Base-by-base conservation (phyloP, 2,329 filamentous ascomycete species). In the Ophiocordyceps sinensis region DNA sequence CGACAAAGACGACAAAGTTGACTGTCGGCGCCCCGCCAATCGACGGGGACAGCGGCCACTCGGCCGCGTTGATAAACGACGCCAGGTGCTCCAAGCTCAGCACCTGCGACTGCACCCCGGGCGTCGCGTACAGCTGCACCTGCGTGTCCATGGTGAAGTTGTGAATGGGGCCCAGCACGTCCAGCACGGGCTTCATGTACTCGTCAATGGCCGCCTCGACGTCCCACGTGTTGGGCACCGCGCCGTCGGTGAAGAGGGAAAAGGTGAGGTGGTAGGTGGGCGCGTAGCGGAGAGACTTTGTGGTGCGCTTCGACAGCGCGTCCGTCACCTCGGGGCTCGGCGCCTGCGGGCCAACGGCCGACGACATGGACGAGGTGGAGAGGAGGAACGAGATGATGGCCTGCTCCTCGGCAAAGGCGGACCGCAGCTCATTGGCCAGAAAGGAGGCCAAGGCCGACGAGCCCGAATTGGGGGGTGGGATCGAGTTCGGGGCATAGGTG, bases 81-180 rank as follows among this genome's bases (percentile, higher is more conserved):
- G 85, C 86, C 1, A 98, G 70, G 52, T 94, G 87, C 51, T 94
- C 83, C 56, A 86, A 88, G 52, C 75, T 79, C 30, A 98, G 65
- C 0, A 82, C 71, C 21, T 79, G 64, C 14, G 70, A 69, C 51
- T 75, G 70, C 1, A 76, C 73, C n/a, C 77, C 73, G 0, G 77
- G 74, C 2, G 68, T 65, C n/a, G 91, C 89, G 56, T 94, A 95
- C 0, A 96, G 73, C 62, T 98, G 91, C 3, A 98, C 84, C 62
- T 98, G 91, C 0, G 87, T 94, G 56, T 96, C 88, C 39, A 96
- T 81, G 13, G 88, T 94, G 54, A 98, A 96, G 58, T 93, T 89
- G 66, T 88, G 91, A 49, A 95, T 93, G 1, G 81, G 71, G 0
- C 78, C 75, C 26, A 96, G 74, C 23, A 86, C 79, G 36, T 84